Base-by-base conservation (phyloP, 2,329 filamentous ascomycete species). In the Aspergillus sp. region DNA sequence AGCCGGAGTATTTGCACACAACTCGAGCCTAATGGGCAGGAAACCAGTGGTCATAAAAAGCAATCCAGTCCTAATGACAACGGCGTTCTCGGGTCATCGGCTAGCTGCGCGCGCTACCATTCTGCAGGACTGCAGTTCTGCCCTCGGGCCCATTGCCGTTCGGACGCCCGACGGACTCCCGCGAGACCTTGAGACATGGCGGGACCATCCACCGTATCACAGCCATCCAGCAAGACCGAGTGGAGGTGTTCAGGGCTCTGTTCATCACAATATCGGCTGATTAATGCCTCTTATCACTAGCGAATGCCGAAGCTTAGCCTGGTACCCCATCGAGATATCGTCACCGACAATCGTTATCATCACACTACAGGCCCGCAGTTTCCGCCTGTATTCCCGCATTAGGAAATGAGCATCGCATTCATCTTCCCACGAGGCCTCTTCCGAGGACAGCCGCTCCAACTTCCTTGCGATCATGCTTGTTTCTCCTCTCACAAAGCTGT, bases 101-200 rank as follows among this genome's bases (percentile, higher is more conserved):
- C 11, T 36, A 36, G 32, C 32, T 36, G 32, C 32, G 32, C 30
- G 41, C 10, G 17, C 41, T 23, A 44, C 11, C 19, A 1, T 23
- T 23, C 41, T 44, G 17, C 41, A 44, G 32, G 32, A 36, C 32
- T 36, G 32, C 32, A 13, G 10, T 36, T 36, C 32, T 36, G 32
- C 32, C 10, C 41, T 44, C 13, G 41, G 41, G 41, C 25, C 30
- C 51, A 39, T 23, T 25, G 23, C 11, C 51, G 15, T 54, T 25
- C 53, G 47, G 23, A 55, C 30, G 25, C 5, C 53, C 53, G 53
- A 23, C 53, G 39, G n/a, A 36, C 53, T 55, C 53, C 53, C 53
- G 53, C 39, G 15, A n/a, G 6, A 39, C 51, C 51, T 41, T 47
- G 41, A 55, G 53, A 55, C 53, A 55, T 23, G 4, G 39, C 53